Evolutionary conservation across 768 basidiomycete species (phyloP).

Genomic region (Coprinopsis strossmayeri): DNA sequence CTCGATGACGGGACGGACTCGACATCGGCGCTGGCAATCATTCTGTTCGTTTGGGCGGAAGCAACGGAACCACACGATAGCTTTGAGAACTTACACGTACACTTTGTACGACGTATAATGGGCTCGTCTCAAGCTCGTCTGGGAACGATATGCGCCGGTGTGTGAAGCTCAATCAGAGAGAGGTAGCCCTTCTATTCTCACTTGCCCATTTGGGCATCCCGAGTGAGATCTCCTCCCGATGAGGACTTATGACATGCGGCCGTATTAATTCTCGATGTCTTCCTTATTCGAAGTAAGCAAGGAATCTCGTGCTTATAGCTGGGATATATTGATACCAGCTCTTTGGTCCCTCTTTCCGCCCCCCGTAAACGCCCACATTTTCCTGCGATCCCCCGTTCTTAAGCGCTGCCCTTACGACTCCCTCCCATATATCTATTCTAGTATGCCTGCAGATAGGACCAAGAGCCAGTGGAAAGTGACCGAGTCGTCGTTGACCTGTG

Average conservation of each 20-base stretch:
- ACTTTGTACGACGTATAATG: background rate
- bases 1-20: too few relatives aligned
- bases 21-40: too few relatives aligned
- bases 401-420: conserved; percentile 1
- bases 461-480: conserved; percentile 20
- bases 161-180: conserved; percentile 4
- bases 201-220: conserved; percentile 14
- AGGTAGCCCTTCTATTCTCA: conserved; percentile 9
- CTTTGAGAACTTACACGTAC: background rate
- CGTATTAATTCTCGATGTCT: conserved; percentile 13
- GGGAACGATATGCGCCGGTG: conserved; percentile 3
- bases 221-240: conserved; percentile 26
- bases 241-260: conserved; percentile 10
- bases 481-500: conserved; percentile 7
- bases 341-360: conserved; percentile 11
- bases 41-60: background rate
- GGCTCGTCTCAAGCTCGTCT: conserved; percentile 2
- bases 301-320: conserved; percentile 26
- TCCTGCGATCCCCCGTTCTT: conserved; percentile 7
- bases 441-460: conserved; percentile 29
- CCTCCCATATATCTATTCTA: background rate
- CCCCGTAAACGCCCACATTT: conserved; percentile 13
- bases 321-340: conserved; percentile 17
- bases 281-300: conserved; percentile 21
- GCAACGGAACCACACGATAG: background rate